Base-by-base conservation (phyloP, 2,329 filamentous ascomycete genomes). In the Dothidotthia symphoricarpi region DNA sequence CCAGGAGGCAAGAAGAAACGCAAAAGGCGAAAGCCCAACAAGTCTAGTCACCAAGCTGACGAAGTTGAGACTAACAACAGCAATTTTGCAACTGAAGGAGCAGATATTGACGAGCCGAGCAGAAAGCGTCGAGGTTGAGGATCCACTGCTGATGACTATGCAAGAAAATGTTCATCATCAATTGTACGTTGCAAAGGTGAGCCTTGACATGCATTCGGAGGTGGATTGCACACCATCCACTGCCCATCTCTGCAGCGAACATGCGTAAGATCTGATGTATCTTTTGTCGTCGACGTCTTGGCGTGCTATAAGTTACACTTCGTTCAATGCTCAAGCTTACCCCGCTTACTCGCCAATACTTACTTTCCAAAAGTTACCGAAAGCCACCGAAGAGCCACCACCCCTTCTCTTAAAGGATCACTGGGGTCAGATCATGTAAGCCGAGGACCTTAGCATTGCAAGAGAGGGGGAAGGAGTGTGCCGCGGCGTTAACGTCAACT, bases 301-400 rank as follows among this genome's bases (percentile, higher is more conserved):
- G 33, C 36, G 35, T 37, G 30, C 38, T 35, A 28, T 16, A 14
- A 25, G 15, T 12, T 36, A 31, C 28, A 28, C 25, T 13, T 33
- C 36, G 24, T 38, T 36, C 19, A 37, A 40, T 29, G 32, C 35
- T 41, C 42, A 35, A 43, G 24, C 31, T 41, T 49, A 51, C 51
- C 47, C 45, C 49, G 43, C 49, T 54, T 53, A 55, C 52, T 57
- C 49, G 47, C 38, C 32, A 36, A 28, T 24, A 41, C 39, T 49
- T 46, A 60, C 49, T 31, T 32, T 14, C 10, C 34, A 24, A 17
- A 34, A 38, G 29, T 52, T 52, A 43, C 49, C 48, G 45, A 61
- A 49, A 36, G 36, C 29, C 31, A 36, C 48, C 48, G 45, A 43
- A 36, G 12, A 35, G 12, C 35, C 28, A 13, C 28, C 10, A 24